Conservation (phyloP, 108 stramenopile genomes). For the Pseudonitzschia pungens region DNA sequence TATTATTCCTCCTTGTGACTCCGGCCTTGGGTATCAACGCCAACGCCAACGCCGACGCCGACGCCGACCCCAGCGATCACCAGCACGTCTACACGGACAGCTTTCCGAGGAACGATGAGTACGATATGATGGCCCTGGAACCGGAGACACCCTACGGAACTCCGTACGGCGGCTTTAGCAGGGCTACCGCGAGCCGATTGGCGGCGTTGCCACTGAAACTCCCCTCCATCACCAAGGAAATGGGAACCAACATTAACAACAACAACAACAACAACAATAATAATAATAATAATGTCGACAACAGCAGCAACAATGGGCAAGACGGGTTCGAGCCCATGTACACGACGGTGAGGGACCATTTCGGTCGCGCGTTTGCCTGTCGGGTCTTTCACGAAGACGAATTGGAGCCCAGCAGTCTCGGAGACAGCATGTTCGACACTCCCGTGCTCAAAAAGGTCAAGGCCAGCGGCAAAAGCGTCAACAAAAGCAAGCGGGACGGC, state of each 20-base stretch:
- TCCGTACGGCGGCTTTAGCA: conserved; percentile 78
- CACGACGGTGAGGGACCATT: conserved; percentile 53
- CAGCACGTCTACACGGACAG: conserved; percentile 17
- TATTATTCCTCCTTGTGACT: neutral
- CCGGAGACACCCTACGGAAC: conserved; percentile 60
- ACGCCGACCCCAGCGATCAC: neutral
- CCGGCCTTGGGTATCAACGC: neutral
- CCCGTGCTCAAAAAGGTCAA: conserved; percentile 16
- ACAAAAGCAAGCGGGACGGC: neutral
- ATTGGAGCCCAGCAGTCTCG: conserved; percentile 48
- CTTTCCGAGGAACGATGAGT: conserved; percentile 40
- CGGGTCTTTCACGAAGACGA: conserved; percentile 74
- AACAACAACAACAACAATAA: neutral
- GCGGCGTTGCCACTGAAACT: conserved; percentile 64
- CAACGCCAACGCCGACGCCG: neutral
- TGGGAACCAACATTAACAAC: neutral
- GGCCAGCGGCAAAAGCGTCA: neutral
- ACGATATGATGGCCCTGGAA: conserved; percentile 40
- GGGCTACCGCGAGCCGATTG: conserved; percentile 70
- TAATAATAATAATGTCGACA: neutral
- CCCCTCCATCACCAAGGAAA: conserved; percentile 31
- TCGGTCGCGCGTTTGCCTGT: conserved; percentile 66
- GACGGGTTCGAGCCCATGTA: conserved; percentile 41
- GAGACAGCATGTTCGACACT: conserved; percentile 64
- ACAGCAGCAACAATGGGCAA: neutral